These are phyloP conservation scores for Coemansia sp. DNA, from an alignment of 192 early-diverging fungal species.

Conservation along the genomic window DNA sequence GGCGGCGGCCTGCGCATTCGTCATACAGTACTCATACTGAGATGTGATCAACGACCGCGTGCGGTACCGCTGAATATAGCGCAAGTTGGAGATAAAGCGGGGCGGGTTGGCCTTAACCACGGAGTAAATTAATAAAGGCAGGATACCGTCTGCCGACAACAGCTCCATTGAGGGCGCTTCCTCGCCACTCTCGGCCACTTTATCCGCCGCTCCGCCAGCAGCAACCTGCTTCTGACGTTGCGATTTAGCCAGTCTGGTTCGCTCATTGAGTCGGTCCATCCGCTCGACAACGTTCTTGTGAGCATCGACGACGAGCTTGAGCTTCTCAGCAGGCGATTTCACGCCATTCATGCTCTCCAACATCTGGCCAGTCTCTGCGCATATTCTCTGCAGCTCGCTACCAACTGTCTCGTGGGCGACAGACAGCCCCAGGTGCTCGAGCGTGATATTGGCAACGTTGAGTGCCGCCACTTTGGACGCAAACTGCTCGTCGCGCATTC, in stretches of 20 bases:
- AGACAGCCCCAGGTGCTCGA: constrained; percentile 61
- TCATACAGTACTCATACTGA: constrained; percentile 54
- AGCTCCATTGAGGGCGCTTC: not conserved
- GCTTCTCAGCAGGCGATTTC: constrained; percentile 48
- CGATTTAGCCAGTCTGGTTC: not conserved
- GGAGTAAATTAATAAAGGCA: constrained; percentile 69
- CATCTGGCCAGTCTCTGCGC: constrained; percentile 27
- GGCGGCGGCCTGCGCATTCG: constrained; percentile 39
- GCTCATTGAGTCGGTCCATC: constrained; percentile 31
- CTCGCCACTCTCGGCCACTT: not conserved
- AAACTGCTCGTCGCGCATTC: constrained; percentile 60
- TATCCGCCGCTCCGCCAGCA: not conserved
- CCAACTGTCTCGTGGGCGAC: not conserved
- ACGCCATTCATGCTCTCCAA: constrained; percentile 30
- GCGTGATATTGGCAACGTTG: constrained; percentile 59
- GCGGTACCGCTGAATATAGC: constrained; percentile 54
- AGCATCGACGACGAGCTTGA: constrained; percentile 46
- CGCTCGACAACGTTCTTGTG: constrained; percentile 46
- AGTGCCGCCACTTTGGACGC: constrained; percentile 68
- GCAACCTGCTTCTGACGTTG: not conserved
- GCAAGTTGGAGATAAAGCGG: constrained; percentile 67
- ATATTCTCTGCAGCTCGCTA: constrained; percentile 26
- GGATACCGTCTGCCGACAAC: constrained; percentile 61
- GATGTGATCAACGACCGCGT: constrained; percentile 36
- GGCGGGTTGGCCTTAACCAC: constrained; percentile 68